Base-by-base conservation (phyloP, 2,329 filamentous ascomycete genomes). In the Septoria linicola region DNA sequence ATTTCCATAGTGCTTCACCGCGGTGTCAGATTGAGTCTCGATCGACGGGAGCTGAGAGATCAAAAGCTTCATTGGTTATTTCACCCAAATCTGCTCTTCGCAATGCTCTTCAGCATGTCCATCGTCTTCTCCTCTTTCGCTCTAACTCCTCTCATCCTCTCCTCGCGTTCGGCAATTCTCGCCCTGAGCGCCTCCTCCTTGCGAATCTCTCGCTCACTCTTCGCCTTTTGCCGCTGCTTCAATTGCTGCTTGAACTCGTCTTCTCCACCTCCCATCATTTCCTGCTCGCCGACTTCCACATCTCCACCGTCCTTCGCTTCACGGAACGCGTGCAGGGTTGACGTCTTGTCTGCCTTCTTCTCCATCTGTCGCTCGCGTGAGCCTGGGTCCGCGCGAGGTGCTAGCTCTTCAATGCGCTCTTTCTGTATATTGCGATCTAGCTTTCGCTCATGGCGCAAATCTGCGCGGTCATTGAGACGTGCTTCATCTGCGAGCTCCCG, bases 81-180 rank as follows among this genome's bases (percentile, higher is more conserved):
- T 55, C 41, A 60, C 59, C 88, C 88, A 77, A 88, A 96, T 57
- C 88, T 79, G 72, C 88, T 81, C 72, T 80, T 85, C 13, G 90
- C 92, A 71, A 97, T 72, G 62, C 84, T 82, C 71, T 79, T 85
- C 64, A 97, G 65, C 78, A 89, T 90, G 41, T 82, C 82, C 77
- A 96, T 89, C 1, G 89, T 95, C 65, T 82, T 83, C 57, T 90
- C 85, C 71, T 97, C 92, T 69, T 89, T 88, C 63, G 81, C 80
- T 63, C 81, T 78, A 69, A 88, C 85, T 59, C 80, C 82, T 61
- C 78, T 76, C 44, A 91, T 66, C 61, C 83, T 80, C 73, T 90
- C 87, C 66, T 95, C 89, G 60, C 90, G 78, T 76, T 96, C 91
- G 40, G 83, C 89, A 54, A 79, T 78, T 65, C 82, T 81, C 8